These are phyloP conservation scores for Sclerotinia trifoliorum DNA, from an alignment of 2,329 filamentous ascomycete species.

Conservation along the genomic window DNA sequence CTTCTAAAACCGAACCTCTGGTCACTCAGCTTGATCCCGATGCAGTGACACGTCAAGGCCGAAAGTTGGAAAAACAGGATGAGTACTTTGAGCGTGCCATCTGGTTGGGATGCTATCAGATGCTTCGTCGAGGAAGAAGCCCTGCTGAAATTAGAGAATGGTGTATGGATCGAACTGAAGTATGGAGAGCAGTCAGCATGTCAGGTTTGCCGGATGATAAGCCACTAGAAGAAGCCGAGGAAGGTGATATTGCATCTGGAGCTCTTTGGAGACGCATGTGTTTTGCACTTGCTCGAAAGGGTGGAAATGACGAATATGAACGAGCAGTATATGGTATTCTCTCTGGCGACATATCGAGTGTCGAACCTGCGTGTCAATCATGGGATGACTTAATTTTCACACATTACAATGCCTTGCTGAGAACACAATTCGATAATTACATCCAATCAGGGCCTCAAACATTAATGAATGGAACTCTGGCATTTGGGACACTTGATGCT, in stretches of 20 bases:
- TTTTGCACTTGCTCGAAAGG: constrained; percentile 66
- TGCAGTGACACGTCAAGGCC: constrained; percentile 74
- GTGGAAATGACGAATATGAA: constrained; percentile 73
- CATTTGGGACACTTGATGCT: constrained; percentile 64
- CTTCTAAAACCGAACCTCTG: constrained; percentile 60
- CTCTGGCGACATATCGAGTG: constrained; percentile 77
- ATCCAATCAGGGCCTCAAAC: constrained; percentile 55
- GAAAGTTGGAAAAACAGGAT: constrained; percentile 76
- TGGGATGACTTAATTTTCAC: constrained; percentile 89
- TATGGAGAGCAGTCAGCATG: constrained; percentile 84
- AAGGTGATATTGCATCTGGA: constrained; percentile 49
- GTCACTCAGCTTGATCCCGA: constrained; percentile 92
- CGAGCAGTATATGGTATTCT: constrained; percentile 86
- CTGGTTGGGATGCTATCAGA: constrained; percentile 92
- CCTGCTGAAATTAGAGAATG: constrained; percentile 76
- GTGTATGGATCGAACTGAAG: constrained; percentile 81
- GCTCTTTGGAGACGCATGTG: constrained; percentile 78
- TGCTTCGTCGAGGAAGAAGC: constrained; percentile 79
- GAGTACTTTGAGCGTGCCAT: constrained; percentile 86
- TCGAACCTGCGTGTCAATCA: constrained; percentile 70
- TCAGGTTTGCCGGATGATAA: constrained; percentile 66
- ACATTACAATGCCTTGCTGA: constrained; percentile 81
- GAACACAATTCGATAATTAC: constrained; percentile 76
- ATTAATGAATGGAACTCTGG: constrained; percentile 52
- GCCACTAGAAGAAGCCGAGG: constrained; percentile 45